Evolutionary conservation across 2,329 filamentous ascomycete species (phyloP), one percentile per base, ranked within the genome.

Genomic region (Tricladium varicosporioides): DNA sequence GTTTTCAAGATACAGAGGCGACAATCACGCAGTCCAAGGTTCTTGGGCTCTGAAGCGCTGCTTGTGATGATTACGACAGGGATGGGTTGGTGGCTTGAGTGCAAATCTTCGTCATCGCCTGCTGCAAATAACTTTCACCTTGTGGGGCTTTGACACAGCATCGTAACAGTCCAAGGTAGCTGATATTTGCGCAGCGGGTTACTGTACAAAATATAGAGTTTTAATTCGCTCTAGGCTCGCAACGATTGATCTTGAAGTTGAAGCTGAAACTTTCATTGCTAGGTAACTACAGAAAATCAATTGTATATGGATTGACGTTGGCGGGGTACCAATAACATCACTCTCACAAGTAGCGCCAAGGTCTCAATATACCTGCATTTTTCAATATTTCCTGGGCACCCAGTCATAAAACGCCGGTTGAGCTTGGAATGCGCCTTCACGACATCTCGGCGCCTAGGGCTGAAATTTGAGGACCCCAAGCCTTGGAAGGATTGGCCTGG

Each of bases 31-130:
- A 40, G 36, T 40, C 36, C 36, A 40, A 40, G 3, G 36, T 40
- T 40, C 36, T 40, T 40, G 36, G 36, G 11, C 36, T 11, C 36
- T 13, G 36, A 40, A 40, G 36, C 36, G 36, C 36, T 40, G 9
- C 36, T 36, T n/a, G 36, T 40, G 36, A 14, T 33, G 31, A 33
- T 49, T 14, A 5, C 27, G 2, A 32, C 47, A 49, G 31, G 47
- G 47, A 33, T 49, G 19, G 33, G n/a, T 5, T 11, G 27, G 46
- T 48, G 46, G 46, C 46, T 49, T 49, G 19, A 19, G 47, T 33
- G 47, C 10, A 48, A 14, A 49, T 49, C 31, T 32, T 49, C 47
- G 47, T 49, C 47, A 49, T 49, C 47, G 47, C 19, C 19, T 32
- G 31, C 36, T 40, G 36, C 36, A 40, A 40, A 40, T 40, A 40